Percentiles rank a stretch among this genome's conserved stretches.
phyloP scores from a whole-genome alignment of 495 filamentous ascomycete species.

The Xylaria curta region DNA sequence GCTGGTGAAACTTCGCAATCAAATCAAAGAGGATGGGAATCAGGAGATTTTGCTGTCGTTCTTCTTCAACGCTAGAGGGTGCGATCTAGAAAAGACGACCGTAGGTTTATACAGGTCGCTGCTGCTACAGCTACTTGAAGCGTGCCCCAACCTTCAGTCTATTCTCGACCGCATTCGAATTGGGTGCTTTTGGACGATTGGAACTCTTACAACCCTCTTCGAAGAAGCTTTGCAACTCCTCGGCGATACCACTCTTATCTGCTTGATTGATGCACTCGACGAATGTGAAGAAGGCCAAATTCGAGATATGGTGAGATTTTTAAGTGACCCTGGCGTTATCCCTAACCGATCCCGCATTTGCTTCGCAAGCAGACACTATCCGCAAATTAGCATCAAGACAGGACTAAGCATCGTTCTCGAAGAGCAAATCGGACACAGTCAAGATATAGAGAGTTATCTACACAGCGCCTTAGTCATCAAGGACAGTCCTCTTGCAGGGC shows the following conservation, averaged over 20 bases:
- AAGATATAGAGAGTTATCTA: not conserved
- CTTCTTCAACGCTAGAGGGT: not conserved
- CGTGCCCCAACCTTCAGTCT: not conserved
- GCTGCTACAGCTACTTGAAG: not conserved
- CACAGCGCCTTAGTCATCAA: not conserved
- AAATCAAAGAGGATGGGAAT: not conserved
- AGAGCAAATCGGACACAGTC: not conserved
- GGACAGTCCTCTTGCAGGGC: constrained; percentile 35
- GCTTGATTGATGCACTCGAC: not conserved
- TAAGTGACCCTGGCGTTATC: not conserved
- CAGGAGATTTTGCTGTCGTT: not conserved
- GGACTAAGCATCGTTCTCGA: constrained; percentile 41
- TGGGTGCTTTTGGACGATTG: not conserved
- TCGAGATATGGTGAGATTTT: not conserved
- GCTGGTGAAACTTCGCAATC: not conserved
- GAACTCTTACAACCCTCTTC: not conserved
- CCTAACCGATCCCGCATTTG: constrained; percentile 32
- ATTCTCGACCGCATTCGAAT: not conserved
- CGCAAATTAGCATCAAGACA: constrained; percentile 47
- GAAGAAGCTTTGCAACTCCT: not conserved
- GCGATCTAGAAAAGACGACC: not conserved
- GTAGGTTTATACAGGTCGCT: not conserved
- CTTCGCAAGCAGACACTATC: constrained; percentile 61
- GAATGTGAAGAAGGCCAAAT: not conserved
- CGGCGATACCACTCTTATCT: not conserved